phyloP scores from a whole-genome alignment of 345 rosid species.

The Bruguiera parviflora region DNA sequence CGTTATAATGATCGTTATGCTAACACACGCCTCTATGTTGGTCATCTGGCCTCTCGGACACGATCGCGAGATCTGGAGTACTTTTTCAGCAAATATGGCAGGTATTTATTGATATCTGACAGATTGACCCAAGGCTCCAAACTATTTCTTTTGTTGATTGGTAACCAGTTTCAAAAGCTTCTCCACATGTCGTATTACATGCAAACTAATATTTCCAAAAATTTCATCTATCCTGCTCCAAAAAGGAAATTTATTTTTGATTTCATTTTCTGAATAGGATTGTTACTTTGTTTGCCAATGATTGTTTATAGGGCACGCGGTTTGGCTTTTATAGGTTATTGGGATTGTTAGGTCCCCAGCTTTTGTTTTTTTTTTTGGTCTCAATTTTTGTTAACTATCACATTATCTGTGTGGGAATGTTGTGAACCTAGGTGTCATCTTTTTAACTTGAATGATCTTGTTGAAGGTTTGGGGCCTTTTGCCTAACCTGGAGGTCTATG shows the following conservation, averaged over 20 bases:
- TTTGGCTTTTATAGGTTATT: conserved; percentile 6
- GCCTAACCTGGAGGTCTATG: conserved; percentile 91
- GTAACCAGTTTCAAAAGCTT: neutral
- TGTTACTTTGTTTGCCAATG: conserved; percentile 1
- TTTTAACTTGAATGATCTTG: conserved; percentile 86
- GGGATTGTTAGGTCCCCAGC: conserved; percentile 11
- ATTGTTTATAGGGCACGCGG: conserved; percentile 6
- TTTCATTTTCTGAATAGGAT: neutral
- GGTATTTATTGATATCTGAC: conserved; percentile 32
- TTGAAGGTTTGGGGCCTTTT: conserved; percentile 96
- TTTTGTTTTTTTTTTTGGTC: conserved; percentile 26
- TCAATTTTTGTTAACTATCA: conserved; percentile 30
- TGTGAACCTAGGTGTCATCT: conserved; percentile 30
- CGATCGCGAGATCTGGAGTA: conserved; percentile 73
- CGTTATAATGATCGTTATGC: conserved; percentile 66
- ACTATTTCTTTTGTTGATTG: neutral
- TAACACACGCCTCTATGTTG: conserved; percentile 71
- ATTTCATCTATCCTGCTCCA: neutral
- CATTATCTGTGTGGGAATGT: conserved; percentile 40
- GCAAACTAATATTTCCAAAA: neutral
- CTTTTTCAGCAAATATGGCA: conserved; percentile 70
- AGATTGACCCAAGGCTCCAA: neutral
- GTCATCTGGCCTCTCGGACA: conserved; percentile 60
- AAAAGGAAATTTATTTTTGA: neutral
- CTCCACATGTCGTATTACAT: neutral